Conservation (phyloP, 345 rosid species). For the Populus simonii region DNA sequence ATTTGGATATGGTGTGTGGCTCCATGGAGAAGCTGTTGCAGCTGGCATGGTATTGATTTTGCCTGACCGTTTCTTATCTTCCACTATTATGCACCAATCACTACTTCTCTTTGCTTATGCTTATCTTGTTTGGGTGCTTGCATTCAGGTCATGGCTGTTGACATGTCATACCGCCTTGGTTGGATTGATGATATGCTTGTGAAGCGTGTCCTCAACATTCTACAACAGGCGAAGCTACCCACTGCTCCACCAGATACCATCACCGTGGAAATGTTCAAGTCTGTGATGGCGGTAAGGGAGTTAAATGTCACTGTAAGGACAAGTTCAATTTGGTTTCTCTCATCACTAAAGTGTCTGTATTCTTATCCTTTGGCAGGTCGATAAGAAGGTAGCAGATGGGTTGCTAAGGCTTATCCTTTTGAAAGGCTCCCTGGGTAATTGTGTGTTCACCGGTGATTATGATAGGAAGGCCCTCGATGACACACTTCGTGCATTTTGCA, state of each 20-base stretch:
- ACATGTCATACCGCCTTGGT: conserved; percentile 97
- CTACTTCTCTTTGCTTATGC: not conserved
- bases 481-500: conserved; percentile 70
- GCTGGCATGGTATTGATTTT: conserved; percentile 71
- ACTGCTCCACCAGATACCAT: conserved; percentile 67
- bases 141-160: conserved; percentile 93
- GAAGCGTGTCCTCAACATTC: conserved; percentile 57
- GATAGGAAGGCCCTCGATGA: conserved; percentile 78
- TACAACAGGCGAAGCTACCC: conserved; percentile 71
- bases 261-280: conserved; percentile 90
- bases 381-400: conserved; percentile 99
- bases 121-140: conserved; percentile 11
- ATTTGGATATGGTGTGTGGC: conserved; percentile 90
- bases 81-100: not conserved
- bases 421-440: conserved; percentile 89
- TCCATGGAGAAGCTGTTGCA: conserved; percentile 99
- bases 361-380: conserved; percentile 52
- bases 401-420: conserved; percentile 85
- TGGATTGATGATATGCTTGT: conserved; percentile 91
- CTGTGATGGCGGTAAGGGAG: conserved; percentile 88
- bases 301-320: not conserved
- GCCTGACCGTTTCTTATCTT: not conserved
- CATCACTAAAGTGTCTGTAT: not conserved
- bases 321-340: not conserved
- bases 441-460: conserved; percentile 90